Evolutionary conservation across 176 grass and related monocot genomes (phyloP), one percentile per base, ranked within the genome.

Genomic region (Oropetium thomaeum): DNA sequence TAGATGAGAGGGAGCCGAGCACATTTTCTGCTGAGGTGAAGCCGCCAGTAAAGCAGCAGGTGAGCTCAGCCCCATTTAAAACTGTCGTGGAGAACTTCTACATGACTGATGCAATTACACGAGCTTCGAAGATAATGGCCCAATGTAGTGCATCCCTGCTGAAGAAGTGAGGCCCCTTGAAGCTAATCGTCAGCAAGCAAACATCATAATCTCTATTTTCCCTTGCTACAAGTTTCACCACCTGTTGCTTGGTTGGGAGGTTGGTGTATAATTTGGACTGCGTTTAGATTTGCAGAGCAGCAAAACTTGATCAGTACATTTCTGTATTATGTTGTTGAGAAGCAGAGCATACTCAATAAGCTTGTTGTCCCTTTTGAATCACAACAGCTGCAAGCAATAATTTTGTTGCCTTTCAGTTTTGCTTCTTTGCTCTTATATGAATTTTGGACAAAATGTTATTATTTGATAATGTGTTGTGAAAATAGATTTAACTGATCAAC

Each of bases 91-190:
- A 92, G 51, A 99, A 99, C 72, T 96, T 99, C 81, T 99, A 92
- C 72, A 96, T 99, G 92, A 99, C 96, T 4, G 89, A 99, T 74
- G 78, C 89, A 13, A 99, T 99, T 23, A 96, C 92, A 31, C 81
- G 96, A 70, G 96, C 96, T 20, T 99, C 96, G 4, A 99, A 99
- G 82, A 96, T 99, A 7, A 99, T 99, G 96, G 96, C 89, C 8
- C 96, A 99, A 83, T 99, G 96, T 74, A 96, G 89, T 26, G 90
- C 89, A n/a, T 62, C 72, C 31, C 79, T 90, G 81, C 54, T 82
- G 82, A 96, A 88, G 82, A 96, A 99, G 60, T 99, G 87, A 92
- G 61, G 4, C 4, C 29, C 37, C 3, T 38, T 23, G 4, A 79
- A 43, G 13, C 73, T 42, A 75, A 61, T 61, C 42, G 51, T 52